Conservation (phyloP, 1,284 basidiomycete genomes). For the Trichosporon inkin region DNA sequence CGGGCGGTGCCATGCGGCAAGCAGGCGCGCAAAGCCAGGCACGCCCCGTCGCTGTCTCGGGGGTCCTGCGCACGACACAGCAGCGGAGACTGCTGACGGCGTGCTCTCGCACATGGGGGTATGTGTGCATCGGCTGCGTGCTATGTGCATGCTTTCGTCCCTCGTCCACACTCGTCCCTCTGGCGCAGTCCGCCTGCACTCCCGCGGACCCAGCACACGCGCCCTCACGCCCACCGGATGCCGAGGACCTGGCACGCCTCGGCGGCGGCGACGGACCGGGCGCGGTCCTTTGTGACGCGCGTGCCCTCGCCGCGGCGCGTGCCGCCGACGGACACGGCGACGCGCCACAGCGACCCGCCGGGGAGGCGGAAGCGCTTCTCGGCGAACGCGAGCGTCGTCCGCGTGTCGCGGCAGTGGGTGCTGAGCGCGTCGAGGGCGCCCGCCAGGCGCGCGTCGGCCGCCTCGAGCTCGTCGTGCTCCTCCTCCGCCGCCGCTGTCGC, state of each 20-base stretch:
- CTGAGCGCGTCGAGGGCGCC: neutral
- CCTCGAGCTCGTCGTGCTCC: neutral
- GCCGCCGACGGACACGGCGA: neutral
- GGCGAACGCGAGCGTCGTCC: neutral
- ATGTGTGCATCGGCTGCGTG: too few species aligned
- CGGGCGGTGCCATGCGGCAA: too few species aligned
- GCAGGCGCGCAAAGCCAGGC: too few species aligned
- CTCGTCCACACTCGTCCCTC: too few species aligned
- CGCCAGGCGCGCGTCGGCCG: neutral
- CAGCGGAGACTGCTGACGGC: too few species aligned
- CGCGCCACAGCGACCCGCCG: neutral
- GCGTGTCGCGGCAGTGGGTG: neutral
- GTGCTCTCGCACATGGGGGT: too few species aligned
- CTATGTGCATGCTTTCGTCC: too few species aligned
- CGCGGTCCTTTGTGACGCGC: neutral
- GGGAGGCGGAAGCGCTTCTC: slow-evolving; percentile 2
- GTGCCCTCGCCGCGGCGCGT: neutral
- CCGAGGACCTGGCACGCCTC: neutral
- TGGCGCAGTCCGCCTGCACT: too few species aligned
- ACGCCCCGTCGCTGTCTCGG: too few species aligned
- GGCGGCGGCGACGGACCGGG: neutral
- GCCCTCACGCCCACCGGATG: neutral
- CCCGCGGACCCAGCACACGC: too few species aligned
- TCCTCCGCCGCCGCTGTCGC: too few species aligned
- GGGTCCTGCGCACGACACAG: too few species aligned